These are phyloP conservation scores for Edaphochlamys debaryana DNA, from an alignment of 139 green algal genomes.

Conservation along the genomic window DNA sequence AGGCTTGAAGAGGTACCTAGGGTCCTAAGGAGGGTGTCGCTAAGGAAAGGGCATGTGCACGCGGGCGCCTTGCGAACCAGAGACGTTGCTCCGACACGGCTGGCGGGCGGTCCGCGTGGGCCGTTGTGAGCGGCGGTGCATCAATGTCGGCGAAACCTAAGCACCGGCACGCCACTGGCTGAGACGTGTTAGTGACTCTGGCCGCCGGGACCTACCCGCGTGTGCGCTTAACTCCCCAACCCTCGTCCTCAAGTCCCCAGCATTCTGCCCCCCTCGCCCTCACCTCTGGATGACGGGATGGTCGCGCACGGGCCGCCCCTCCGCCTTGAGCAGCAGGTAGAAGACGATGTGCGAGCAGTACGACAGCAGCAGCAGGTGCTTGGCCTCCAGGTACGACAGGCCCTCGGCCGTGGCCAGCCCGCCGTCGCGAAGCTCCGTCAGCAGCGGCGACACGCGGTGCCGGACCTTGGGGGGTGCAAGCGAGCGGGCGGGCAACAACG, in stretches of 20 bases:
- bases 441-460: conserved; percentile 75
- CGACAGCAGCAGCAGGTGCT: conserved; percentile 94
- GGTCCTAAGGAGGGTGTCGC: too few species aligned
- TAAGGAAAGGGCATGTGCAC: too few species aligned
- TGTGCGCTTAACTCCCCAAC: too few species aligned
- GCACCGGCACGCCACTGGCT: conserved; percentile 28
- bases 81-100: too few species aligned
- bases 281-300: conserved; percentile 91
- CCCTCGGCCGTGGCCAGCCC: conserved; percentile 85
- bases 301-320: conserved; percentile 87
- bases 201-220: conserved; percentile 2
- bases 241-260: background rate
- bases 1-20: too few species aligned
- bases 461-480: conserved; percentile 22
- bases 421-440: conserved; percentile 76
- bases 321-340: conserved; percentile 96
- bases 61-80: too few species aligned
- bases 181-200: conserved; percentile 35
- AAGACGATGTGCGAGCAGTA: conserved; percentile 95
- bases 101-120: too few species aligned
- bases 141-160: conserved; percentile 24
- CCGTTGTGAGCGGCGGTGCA: too few species aligned
- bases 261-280: background rate
- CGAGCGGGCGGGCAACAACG: too few species aligned
- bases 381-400: conserved; percentile 95